Evolutionary conservation across 345 rosid genomes (phyloP).

Genomic region (Litchi chinensis): DNA sequence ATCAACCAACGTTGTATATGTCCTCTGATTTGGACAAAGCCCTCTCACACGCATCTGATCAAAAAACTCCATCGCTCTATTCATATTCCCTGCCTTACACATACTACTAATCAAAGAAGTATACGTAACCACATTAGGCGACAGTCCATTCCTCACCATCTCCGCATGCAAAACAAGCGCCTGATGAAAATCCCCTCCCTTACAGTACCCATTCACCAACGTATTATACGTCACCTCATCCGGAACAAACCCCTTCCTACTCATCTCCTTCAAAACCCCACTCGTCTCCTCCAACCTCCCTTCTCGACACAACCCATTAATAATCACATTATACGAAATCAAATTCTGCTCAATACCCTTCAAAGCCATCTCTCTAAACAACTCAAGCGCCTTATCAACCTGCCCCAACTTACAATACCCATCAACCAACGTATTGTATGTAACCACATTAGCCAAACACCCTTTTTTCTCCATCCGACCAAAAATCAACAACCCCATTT

Average conservation of each 20-base stretch:
- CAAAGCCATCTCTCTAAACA: slow-evolving; percentile 57
- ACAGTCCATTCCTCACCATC: slow-evolving; percentile 75
- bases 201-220: slow-evolving; percentile 80
- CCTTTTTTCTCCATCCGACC: slow-evolving; percentile 63
- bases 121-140: slow-evolving; percentile 81
- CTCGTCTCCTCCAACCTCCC: slow-evolving; percentile 76
- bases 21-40: slow-evolving; percentile 71
- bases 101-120: slow-evolving; percentile 78
- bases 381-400: slow-evolving; percentile 58
- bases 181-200: slow-evolving; percentile 75
- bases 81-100: slow-evolving; percentile 85
- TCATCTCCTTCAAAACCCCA: slow-evolving; percentile 61
- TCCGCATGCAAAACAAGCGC: slow-evolving; percentile 76
- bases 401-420: slow-evolving; percentile 61
- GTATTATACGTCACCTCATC: slow-evolving; percentile 87
- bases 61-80: slow-evolving; percentile 73
- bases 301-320: slow-evolving; percentile 76
- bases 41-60: slow-evolving; percentile 86
- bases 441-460: slow-evolving; percentile 83
- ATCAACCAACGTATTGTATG: slow-evolving; percentile 75
- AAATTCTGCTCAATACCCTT: slow-evolving; percentile 79
- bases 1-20: slow-evolving; percentile 78
- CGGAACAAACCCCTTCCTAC: slow-evolving; percentile 50
- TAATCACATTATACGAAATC: slow-evolving; percentile 72
- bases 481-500: slow-evolving; percentile 58